phyloP scores from a whole-genome alignment of 805 yeast genomes.

The Wickerhamiella qilinensis region DNA sequence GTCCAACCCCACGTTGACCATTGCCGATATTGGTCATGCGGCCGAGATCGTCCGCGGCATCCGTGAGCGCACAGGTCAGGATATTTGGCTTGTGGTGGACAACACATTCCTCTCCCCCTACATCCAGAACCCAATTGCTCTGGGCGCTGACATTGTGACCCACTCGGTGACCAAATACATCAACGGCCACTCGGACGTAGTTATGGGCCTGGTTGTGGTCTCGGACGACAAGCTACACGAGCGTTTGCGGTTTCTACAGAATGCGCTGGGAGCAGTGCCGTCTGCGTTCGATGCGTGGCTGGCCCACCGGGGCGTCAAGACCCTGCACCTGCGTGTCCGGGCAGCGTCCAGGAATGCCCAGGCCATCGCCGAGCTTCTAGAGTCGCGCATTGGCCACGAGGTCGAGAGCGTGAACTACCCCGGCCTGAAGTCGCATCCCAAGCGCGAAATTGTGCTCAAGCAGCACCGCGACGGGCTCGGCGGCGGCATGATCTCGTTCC shows the following conservation, averaged over 20 bases:
- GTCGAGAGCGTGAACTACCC: constrained; percentile 70
- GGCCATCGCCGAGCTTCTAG: constrained; percentile 51
- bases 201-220: constrained; percentile 68
- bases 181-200: constrained; percentile 87
- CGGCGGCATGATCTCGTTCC: constrained; percentile 83
- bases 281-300: constrained; percentile 87
- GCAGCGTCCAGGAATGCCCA: constrained; percentile 53
- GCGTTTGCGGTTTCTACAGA: constrained; percentile 60
- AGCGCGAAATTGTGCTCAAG: constrained; percentile 43
- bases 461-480: constrained; percentile 80
- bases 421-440: constrained; percentile 51
- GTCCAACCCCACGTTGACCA: constrained; percentile 69
- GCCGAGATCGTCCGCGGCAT: constrained; percentile 32
- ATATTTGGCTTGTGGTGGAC: constrained; percentile 52
- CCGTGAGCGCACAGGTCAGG: constrained; percentile 31
- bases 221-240: constrained; percentile 45
- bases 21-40: constrained; percentile 58
- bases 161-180: constrained; percentile 84
- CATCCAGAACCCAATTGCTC: constrained; percentile 64
- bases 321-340: constrained; percentile 63
- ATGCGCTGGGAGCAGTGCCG: constrained; percentile 79
- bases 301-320: constrained; percentile 83
- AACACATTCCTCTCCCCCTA: constrained; percentile 82
- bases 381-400: constrained; percentile 23
- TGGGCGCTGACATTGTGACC: constrained; percentile 76